Conservation (phyloP, 257 asterid genomes). For the Scutellaria galericulata region DNA sequence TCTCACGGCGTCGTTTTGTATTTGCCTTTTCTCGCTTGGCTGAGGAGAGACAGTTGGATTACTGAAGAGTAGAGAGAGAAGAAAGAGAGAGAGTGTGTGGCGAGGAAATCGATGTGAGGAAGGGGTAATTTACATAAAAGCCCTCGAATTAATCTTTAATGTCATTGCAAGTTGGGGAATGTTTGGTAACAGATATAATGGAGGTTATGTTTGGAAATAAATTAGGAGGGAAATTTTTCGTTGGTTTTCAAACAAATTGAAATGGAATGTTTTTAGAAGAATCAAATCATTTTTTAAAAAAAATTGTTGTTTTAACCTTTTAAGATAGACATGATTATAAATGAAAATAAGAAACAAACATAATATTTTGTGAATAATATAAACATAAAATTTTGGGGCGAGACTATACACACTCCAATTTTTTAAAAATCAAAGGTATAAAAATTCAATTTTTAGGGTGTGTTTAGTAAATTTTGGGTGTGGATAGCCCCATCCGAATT, state of each 20-base stretch:
- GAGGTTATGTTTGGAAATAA: no score
- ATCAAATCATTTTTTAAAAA: background rate
- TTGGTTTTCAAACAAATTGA: background rate
- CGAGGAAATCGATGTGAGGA: slow-evolving; percentile 37
- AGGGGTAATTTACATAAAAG: slow-evolving; percentile 32
- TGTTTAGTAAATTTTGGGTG: no score
- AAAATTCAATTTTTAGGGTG: no score
- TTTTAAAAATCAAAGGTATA: no score
- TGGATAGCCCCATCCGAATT: no score
- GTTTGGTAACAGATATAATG: slow-evolving; percentile 17
- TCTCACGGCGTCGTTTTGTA: slow-evolving; percentile 46
- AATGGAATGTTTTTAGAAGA: background rate
- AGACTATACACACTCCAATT: no score
- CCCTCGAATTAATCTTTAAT: background rate
- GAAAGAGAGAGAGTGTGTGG: slow-evolving; percentile 23
- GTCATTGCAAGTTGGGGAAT: slow-evolving; percentile 20
- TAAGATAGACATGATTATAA: no score
- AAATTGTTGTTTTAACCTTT: no score
- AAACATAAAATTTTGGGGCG: no score
- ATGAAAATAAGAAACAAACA: no score
- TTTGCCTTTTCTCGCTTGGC: slow-evolving; percentile 30
- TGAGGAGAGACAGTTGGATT: slow-evolving; percentile 37
- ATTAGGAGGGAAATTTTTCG: background rate
- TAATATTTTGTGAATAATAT: no score
- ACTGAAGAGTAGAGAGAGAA: slow-evolving; percentile 24